Evolutionary conservation across 2,329 filamentous ascomycete genomes (phyloP).

Genomic region (Talaromyces sp.): DNA sequence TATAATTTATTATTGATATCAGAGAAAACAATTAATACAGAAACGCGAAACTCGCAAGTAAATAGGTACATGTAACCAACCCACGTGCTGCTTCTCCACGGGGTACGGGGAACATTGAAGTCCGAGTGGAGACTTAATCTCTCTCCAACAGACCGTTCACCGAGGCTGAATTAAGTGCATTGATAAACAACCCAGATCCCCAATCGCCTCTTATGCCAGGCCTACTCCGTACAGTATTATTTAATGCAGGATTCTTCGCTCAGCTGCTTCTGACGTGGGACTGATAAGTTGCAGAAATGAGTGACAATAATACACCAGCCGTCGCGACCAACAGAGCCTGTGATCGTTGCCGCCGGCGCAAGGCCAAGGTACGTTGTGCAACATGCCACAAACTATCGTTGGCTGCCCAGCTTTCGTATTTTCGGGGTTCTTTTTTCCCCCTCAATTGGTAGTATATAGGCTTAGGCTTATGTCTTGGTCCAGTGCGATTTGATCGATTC

Average conservation of each 20-base stretch:
- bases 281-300: not conserved
- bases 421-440: not conserved
- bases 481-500: constrained; percentile 13
- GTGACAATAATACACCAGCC: not conserved
- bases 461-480: not conserved
- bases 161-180: not conserved
- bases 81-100: too few species aligned
- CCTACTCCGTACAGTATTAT: not conserved
- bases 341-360: not conserved
- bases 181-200: not conserved
- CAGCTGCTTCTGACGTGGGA: not conserved
- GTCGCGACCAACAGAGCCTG: not conserved
- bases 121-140: too few species aligned
- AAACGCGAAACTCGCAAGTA: too few species aligned
- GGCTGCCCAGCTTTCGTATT: not conserved
- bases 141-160: not conserved
- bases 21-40: too few species aligned
- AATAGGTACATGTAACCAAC: too few species aligned
- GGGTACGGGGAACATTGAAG: too few species aligned
- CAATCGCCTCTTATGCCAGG: not conserved
- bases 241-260: not conserved
- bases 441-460: not conserved
- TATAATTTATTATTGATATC: not conserved
- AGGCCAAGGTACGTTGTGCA: not conserved
- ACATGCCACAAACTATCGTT: not conserved